Base-by-base conservation (phyloP, 371 early-diverging fungal genomes). In the Mortierella sp. region DNA sequence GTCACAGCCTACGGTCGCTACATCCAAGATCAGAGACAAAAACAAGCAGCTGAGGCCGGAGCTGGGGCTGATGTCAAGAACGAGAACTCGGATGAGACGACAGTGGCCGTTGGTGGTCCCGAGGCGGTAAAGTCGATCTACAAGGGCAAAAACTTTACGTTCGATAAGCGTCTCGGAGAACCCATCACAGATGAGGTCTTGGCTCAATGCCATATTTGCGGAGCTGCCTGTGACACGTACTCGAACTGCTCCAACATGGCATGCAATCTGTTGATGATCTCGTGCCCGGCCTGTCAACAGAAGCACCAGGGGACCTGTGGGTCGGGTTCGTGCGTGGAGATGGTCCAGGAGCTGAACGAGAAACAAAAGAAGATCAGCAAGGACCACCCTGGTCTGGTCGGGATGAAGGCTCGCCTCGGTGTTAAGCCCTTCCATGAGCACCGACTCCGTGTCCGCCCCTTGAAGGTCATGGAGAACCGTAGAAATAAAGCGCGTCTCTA, bases 141-240 rank as follows among this genome's bases (percentile, higher is more conserved):
- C 77, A 87, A 85, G 61, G 95, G 95, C 53, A 93, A 93, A 53
- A 95, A 95, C 86, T 95, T 94, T 73, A 94, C 95, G 3, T 95
- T 95, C 77, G 95, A 95, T 75, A 91, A 91, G 66, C 91, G 95
- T 22, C 85, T 91, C 11, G 94, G 94, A 13, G 95, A 95, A 71
- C 88, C 88, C 16, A 91, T 94, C 31, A 93, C 94, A 1, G 76
- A 87, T 31, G 92, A 93, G 34, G 88, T 94, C 0, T 67, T 95
- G 5, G 80, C 91, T 2, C 80, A 86, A 22, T 95, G 95, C 71
- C 92, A 91, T 71, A 91, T 92, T 68, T 95, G 95, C 71, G 93
- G 92, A 24, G 71, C 79, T n/a, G 87, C 90, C 14, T 94, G 92
- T 76, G 94, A 93, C 65, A 76, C 71, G 7, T 86, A 91, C 58